A percentile compares a stretch with the other conserved stretches of the same genome.
Conservation (phyloP, 345 rosid species). For the Toxicodendron radicans region DNA sequence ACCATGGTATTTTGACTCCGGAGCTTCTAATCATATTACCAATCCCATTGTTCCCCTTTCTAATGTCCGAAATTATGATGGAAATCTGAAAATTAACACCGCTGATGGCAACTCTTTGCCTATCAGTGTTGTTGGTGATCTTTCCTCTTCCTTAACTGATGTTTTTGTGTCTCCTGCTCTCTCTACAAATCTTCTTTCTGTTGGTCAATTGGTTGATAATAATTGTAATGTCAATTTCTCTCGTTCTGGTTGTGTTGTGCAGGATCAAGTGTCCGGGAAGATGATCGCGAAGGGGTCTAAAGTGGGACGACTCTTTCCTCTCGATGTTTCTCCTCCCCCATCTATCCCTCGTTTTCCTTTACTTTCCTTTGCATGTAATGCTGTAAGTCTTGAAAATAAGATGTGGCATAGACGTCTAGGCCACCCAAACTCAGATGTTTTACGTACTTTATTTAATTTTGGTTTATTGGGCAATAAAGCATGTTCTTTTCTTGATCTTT, state of each 20-base stretch:
- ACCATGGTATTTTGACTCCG: not conserved
- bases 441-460: not conserved
- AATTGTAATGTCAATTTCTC: constrained; percentile 12
- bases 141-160: not conserved
- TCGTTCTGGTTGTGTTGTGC: constrained; percentile 1
- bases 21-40: not conserved
- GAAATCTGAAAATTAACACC: not conserved
- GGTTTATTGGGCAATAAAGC: not conserved
- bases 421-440: not conserved
- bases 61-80: not conserved
- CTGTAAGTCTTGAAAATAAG: not conserved
- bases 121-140: not conserved
- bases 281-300: constrained; percentile 5
- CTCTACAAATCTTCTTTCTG: not conserved
- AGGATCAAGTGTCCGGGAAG: constrained; percentile 15
- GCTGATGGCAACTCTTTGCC: not conserved
- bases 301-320: not conserved
- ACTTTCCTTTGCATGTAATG: not conserved
- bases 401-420: constrained; percentile 7
- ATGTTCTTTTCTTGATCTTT: not conserved
- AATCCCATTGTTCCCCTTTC: not conserved
- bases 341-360: no score
- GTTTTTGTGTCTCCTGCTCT: not conserved
- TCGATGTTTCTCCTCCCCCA: no score
- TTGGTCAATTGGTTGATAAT: not conserved